These are phyloP conservation scores for Microbotryum scabiosae DNA, from an alignment of 1,284 basidiomycete genomes.

Conservation along the genomic window DNA sequence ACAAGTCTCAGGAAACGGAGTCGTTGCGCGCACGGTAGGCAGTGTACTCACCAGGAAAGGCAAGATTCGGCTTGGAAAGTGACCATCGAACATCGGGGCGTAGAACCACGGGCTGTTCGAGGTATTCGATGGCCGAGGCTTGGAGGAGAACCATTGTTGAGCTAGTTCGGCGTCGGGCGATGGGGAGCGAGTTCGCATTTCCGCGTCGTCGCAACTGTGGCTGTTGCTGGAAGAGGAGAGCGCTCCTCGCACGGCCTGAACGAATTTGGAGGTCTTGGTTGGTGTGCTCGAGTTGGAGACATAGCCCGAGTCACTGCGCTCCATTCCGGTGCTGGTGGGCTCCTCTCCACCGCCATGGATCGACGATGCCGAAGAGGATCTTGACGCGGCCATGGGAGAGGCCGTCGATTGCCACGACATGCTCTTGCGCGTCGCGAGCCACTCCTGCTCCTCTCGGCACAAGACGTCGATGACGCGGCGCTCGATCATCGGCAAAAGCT, in stretches of 20 bases:
- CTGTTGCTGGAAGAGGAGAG: conserved; percentile 7
- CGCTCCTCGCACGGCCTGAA: not conserved
- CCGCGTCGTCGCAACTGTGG: too few relatives aligned
- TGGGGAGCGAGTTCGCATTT: too few relatives aligned
- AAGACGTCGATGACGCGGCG: conserved; percentile 16
- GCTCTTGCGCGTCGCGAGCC: conserved; percentile 1
- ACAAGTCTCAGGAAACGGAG: too few relatives aligned
- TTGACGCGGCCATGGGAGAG: too few relatives aligned
- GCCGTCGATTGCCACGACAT: too few relatives aligned
- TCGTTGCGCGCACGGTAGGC: too few relatives aligned
- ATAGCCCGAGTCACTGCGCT: conserved; percentile 26
- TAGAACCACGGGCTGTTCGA: conserved; percentile 73
- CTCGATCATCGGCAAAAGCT: conserved; percentile 20
- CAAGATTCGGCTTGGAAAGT: conserved; percentile 86
- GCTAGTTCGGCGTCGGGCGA: too few relatives aligned
- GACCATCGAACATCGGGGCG: conserved; percentile 83
- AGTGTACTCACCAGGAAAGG: conserved; percentile 55
- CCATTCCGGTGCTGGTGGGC: conserved; percentile 18
- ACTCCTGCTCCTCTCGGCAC: conserved; percentile 19
- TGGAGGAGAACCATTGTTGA: too few relatives aligned
- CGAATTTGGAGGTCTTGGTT: not conserved
- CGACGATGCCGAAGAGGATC: too few relatives aligned
- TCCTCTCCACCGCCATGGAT: not conserved
- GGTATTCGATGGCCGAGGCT: conserved; percentile 12
- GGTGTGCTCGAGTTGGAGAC: not conserved